Conservation (phyloP, 2,329 filamentous ascomycete genomes). For the Sarocladium strictum region DNA sequence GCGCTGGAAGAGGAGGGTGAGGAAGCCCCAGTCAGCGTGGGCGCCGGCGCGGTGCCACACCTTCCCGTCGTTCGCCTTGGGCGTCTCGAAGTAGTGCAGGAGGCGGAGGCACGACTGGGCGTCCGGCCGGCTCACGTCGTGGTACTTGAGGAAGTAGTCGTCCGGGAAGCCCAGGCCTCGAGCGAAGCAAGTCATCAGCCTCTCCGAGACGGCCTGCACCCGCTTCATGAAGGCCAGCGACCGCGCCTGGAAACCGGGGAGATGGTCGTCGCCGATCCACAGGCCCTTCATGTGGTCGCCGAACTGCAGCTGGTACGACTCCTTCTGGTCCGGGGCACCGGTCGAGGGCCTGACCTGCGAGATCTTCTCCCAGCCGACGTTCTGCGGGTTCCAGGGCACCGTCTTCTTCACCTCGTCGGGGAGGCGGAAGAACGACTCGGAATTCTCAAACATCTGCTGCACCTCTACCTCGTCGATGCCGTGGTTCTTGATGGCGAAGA, state of each 20-base stretch:
- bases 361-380: conserved; percentile 56
- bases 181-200: conserved; percentile 53
- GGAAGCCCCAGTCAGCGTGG: conserved; percentile 58
- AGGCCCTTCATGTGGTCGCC: conserved; percentile 43
- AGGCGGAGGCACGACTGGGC: conserved; percentile 50
- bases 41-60: conserved; percentile 54
- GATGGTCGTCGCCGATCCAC: conserved; percentile 27
- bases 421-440: conserved; percentile 48
- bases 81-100: conserved; percentile 49
- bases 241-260: background rate
- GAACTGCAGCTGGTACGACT: conserved; percentile 58
- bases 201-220: conserved; percentile 39
- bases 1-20: conserved; percentile 58
- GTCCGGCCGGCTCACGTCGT: conserved; percentile 42
- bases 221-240: background rate
- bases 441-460: conserved; percentile 43
- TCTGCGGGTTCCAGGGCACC: conserved; percentile 48
- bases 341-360: conserved; percentile 54
- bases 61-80: conserved; percentile 27
- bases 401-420: conserved; percentile 44
- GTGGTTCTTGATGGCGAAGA: conserved; percentile 52
- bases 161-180: conserved; percentile 50
- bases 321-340: conserved; percentile 51
- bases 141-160: conserved; percentile 48
- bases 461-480: conserved; percentile 43